Base-by-base conservation (phyloP, 768 basidiomycete species). In the Amanita rimosa region DNA sequence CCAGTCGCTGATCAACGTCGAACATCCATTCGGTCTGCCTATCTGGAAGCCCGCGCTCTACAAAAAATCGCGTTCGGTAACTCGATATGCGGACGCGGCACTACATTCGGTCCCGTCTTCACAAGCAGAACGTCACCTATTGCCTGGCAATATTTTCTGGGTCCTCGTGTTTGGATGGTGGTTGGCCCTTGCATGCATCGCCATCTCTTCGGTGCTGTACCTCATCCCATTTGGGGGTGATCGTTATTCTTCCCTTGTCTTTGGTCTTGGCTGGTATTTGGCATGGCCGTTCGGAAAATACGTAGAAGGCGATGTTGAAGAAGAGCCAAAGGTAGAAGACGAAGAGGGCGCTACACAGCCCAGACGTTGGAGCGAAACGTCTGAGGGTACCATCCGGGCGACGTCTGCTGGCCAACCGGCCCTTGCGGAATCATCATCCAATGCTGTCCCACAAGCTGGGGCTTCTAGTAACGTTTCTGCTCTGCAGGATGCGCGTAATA, bases 31-130 rank as follows among this genome's bases (percentile, higher is more conserved):
- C 64, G 96, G 96, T 71, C 74, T 99, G 51, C 95, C 91, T 34
- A 97, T 99, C 62, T 99, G 96, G 96, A 99, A 99, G 64, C 96
- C 96, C 17, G 96, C 96, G 0, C 66, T 99, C 50, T 99, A 99
- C 80, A 93, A 94, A 67, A 99, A 99, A 63, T 86, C 88, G 27
- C 84, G 96, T 27, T 90, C 94, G 2, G 89, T 99, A 57, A 97
- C 94, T 43, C 89, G 95, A 44, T 80, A 92, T 67, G 96, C 96
- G 33, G 96, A 99, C 64, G 82, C 87, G 51, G 96, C 88, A 0
- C 78, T 99, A 3, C 96, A 99, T 62, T 78, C 86, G 10, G 75
- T 89, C 26, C 96, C 96, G 1, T 95, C 91, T 16, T 86, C 91
- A 2, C 88, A 92, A 53, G 92, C 89, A 2, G 92, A 95, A 58